Evolutionary conservation across 2,329 filamentous ascomycete genomes (phyloP), one percentile per base, ranked within the genome.

Genomic region (Colletotrichum sp.): DNA sequence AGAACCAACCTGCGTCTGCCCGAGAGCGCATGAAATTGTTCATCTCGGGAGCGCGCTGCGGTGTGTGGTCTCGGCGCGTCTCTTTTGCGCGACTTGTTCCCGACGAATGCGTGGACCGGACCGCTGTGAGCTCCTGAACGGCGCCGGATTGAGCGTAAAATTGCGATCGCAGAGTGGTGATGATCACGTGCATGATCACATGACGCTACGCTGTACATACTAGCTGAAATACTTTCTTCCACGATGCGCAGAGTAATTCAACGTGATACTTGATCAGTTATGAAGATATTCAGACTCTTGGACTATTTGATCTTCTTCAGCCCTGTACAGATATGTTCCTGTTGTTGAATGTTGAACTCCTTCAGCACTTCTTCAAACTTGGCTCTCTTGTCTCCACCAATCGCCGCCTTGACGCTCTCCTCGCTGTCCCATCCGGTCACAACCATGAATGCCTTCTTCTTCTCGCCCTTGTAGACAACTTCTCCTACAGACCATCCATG

Each of bases 1-100:
- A 86, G 38, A 90, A 87, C 92, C 92, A 93, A 66, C 83, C 80
- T 36, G 80, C 79, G 28, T 80, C 82, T 60, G 78, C 72, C 26
- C 80, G 78, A 3, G 80, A 79, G 5, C 77, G 75, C 48, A 78
- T 72, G 48, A 83, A 79, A 0, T 79, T 71, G 66, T 79, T 80
- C 78, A 85, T 43, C 34, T 32, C 64, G 43, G n/a, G 43, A 52
- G 43, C n/a, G n/a, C 43, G n/a, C n/a, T 21, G 43, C 43, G n/a
- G 43, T 21, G 43, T 2, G 43, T 13, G n/a, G n/a, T 21, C 43
- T 52, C n/a, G n/a, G 43, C 43, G 43, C 43, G 43, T 52, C 43
- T 21, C 43, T 6, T 52, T 21, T 10, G 10, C 10, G 4, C n/a
- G 10, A 10, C 43, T 52, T 52, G n/a, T 21, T 21, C 43, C n/a